phyloP scores from a whole-genome alignment of 73 alveolate genomes.

The Vitrella brassicaformis region DNA sequence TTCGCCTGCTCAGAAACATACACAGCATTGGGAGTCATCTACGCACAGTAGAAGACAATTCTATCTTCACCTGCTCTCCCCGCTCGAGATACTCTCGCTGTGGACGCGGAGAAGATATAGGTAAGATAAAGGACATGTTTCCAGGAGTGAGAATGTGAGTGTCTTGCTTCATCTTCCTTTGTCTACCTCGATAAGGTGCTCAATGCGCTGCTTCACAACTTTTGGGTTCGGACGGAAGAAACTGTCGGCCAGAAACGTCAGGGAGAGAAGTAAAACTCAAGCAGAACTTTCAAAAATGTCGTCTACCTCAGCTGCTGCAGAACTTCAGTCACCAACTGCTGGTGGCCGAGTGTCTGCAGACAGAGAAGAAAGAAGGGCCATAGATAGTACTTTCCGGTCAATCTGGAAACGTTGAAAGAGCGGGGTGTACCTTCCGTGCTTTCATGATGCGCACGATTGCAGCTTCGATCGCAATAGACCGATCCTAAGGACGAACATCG shows the following conservation, averaged over 20 bases:
- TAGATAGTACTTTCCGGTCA: background rate
- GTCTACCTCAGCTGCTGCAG: background rate
- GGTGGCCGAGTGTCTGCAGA: slow-evolving; percentile 19
- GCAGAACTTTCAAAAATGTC: background rate
- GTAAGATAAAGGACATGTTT: too few species aligned
- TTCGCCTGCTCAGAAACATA: too few species aligned
- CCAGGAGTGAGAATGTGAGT: too few species aligned
- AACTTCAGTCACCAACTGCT: slow-evolving; percentile 38
- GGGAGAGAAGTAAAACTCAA: background rate
- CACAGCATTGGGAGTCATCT: too few species aligned
- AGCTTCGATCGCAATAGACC: slow-evolving; percentile 84
- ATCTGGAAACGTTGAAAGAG: background rate
- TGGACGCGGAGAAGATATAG: too few species aligned
- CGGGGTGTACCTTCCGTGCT: slow-evolving; percentile 45
- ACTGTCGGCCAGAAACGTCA: slow-evolving; percentile 43
- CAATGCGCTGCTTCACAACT: slow-evolving; percentile 45
- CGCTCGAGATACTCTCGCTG: too few species aligned
- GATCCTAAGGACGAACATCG: slow-evolving; percentile 33
- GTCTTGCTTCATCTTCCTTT: too few species aligned
- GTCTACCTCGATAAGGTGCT: slow-evolving; percentile 49
- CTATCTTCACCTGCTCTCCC: too few species aligned
- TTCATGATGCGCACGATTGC: slow-evolving; percentile 79
- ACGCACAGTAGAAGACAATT: too few species aligned
- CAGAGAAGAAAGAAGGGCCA: background rate
- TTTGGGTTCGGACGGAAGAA: slow-evolving; percentile 54